Percentiles rank a stretch among this genome's conserved stretches.
phyloP scores from a whole-genome alignment of 495 filamentous ascomycete genomes.

The Penicillium robsamsonii region DNA sequence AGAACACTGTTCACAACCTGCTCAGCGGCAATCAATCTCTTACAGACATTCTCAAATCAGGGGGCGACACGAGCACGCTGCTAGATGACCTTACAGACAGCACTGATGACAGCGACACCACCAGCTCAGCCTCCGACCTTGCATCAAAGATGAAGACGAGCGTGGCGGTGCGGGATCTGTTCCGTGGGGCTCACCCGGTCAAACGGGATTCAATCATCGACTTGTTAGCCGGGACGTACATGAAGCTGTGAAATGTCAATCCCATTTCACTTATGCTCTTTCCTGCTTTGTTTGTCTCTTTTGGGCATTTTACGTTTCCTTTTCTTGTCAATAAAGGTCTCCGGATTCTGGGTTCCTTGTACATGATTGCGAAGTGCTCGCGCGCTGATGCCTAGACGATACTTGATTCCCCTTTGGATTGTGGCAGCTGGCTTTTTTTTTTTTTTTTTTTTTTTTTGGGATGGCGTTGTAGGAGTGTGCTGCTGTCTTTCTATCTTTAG shows the following conservation, averaged over 20 bases:
- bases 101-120: not conserved
- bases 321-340: not conserved
- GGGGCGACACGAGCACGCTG: not conserved
- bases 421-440: constrained; percentile 12
- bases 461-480: not conserved
- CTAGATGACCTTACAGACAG: constrained; percentile 1
- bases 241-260: constrained; percentile 5
- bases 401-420: constrained; percentile 13
- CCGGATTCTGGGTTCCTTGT: not conserved
- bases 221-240: not conserved
- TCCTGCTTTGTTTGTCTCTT: not conserved
- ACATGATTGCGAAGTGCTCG: not conserved
- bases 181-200: not conserved
- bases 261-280: not conserved
- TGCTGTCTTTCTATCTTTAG: constrained; percentile 1
- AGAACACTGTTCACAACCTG: constrained; percentile 35
- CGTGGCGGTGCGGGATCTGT: constrained; percentile 3
- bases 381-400: constrained; percentile 23
- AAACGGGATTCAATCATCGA: constrained; percentile 7
- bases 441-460: constrained; percentile 10
- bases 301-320: no score
- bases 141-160: constrained; percentile 13
- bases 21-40: constrained; percentile 11
- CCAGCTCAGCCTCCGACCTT: constrained; percentile 6
- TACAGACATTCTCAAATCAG: not conserved